Conservation (phyloP, 495 filamentous ascomycete species). For the Lentithecium fluviatile region DNA sequence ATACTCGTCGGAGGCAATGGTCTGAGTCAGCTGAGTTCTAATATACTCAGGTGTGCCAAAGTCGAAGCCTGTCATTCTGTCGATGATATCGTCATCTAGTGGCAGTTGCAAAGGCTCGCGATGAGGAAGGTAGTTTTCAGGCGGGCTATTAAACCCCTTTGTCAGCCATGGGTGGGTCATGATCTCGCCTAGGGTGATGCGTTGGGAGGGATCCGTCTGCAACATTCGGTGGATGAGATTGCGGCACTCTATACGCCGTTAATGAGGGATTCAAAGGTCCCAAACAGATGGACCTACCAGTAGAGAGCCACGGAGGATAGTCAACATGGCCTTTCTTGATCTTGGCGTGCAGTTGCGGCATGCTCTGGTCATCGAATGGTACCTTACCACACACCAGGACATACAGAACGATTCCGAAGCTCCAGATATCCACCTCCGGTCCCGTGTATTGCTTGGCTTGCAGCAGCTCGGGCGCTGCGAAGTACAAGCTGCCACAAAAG, state of each 20-base stretch:
- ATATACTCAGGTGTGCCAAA: conserved; percentile 88
- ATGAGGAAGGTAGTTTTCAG: conserved; percentile 83
- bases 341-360: conserved; percentile 97
- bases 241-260: conserved; percentile 72
- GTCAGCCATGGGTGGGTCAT: conserved; percentile 97
- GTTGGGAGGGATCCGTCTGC: conserved; percentile 86
- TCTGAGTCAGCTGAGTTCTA: conserved; percentile 71
- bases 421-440: conserved; percentile 97
- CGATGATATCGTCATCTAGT: conserved; percentile 76
- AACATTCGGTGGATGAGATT: conserved; percentile 94
- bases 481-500: conserved; percentile 97
- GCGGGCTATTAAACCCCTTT: conserved; percentile 81
- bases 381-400: conserved; percentile 98
- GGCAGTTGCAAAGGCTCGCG: conserved; percentile 84
- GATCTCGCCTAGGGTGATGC: conserved; percentile 85
- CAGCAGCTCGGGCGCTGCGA: conserved; percentile 91
- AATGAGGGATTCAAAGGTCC: not conserved
- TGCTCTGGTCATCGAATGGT: conserved; percentile 98
- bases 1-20: conserved; percentile 89
- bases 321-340: conserved; percentile 97
- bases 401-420: conserved; percentile 98
- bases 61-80: conserved; percentile 97
- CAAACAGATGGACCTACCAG: conserved; percentile 58
- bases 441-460: conserved; percentile 94
- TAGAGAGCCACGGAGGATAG: conserved; percentile 88